A percentile compares a stretch with the other conserved stretches of the same genome.
Conservation (phyloP, 208 protist genomes). For the Leishmania tarentolae region DNA sequence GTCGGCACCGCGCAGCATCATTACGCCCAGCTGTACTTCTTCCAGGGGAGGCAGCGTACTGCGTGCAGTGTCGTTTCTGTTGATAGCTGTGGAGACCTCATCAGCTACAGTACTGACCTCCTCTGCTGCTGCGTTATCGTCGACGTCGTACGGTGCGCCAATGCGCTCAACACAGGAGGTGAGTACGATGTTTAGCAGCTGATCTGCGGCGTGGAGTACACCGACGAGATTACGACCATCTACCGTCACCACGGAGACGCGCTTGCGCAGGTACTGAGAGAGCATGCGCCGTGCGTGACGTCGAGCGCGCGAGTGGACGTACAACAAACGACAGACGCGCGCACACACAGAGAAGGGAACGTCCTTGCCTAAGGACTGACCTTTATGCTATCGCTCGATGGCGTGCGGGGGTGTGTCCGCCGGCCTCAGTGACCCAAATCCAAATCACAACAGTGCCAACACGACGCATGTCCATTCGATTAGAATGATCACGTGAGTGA, state of each 20-base stretch:
- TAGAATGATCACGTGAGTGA: not conserved
- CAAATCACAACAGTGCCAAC: not conserved
- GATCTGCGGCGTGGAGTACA: slow-evolving; percentile 77
- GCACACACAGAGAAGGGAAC: not conserved
- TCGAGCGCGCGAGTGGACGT: not conserved
- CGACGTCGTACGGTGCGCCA: slow-evolving; percentile 42
- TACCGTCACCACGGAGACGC: slow-evolving; percentile 78
- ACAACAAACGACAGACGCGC: not conserved
- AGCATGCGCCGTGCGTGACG: slow-evolving; percentile 44
- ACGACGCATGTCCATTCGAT: not conserved
- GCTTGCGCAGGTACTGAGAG: slow-evolving; percentile 61
- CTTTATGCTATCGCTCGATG: not conserved
- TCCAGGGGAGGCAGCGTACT: slow-evolving; percentile 27
- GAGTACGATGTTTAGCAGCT: slow-evolving; percentile 84
- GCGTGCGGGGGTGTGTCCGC: not conserved
- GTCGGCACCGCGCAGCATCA: slow-evolving; percentile 77
- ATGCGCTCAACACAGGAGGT: slow-evolving; percentile 67
- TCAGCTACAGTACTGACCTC: slow-evolving; percentile 2
- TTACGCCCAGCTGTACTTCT: slow-evolving; percentile 59
- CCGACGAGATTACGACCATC: slow-evolving; percentile 83
- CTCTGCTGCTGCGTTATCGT: slow-evolving; percentile 12
- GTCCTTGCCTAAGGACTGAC: not conserved
- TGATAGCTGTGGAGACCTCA: not conserved
- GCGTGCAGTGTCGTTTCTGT: not conserved
- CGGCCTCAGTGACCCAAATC: not conserved